These are phyloP conservation scores for Boechera retrofracta DNA, from an alignment of 345 rosid species.

Conservation along the genomic window DNA sequence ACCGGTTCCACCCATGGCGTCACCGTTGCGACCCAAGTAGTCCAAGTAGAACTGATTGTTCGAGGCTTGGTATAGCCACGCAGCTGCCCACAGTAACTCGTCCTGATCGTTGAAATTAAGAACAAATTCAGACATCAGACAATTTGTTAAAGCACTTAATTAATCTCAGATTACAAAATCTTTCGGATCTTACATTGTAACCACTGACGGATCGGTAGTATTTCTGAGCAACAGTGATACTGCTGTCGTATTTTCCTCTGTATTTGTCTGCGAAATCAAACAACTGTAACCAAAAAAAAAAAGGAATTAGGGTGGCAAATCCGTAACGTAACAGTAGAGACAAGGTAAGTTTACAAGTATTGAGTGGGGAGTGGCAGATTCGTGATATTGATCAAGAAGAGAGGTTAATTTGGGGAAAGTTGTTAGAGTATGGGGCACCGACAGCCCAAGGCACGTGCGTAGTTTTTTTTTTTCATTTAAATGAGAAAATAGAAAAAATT, in stretches of 20 bases:
- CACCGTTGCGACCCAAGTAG: conserved; percentile 86
- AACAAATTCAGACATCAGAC: not conserved
- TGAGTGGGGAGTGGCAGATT: conserved; percentile 14
- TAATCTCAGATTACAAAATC: not conserved
- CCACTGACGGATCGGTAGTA: conserved; percentile 90
- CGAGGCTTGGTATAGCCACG: conserved; percentile 93
- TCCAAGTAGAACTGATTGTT: conserved; percentile 71
- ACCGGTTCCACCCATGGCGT: conserved; percentile 87
- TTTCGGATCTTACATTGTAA: conserved; percentile 62
- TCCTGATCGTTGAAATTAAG: conserved; percentile 56
- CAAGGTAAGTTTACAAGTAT: conserved; percentile 22
- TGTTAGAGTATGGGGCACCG: conserved; percentile 42
- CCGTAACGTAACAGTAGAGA: conserved; percentile 2
- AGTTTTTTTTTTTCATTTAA: not conserved
- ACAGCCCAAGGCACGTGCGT: conserved; percentile 39
- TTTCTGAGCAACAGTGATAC: conserved; percentile 81
- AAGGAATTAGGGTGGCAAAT: conserved; percentile 22
- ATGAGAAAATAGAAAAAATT: not conserved
- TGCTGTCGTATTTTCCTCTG: conserved; percentile 96
- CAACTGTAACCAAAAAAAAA: conserved; percentile 53
- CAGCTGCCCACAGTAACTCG: conserved; percentile 96
- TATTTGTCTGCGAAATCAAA: conserved; percentile 94
- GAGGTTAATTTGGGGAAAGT: conserved; percentile 15
- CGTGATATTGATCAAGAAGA: conserved; percentile 6
- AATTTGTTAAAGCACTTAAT: not conserved